A percentile compares a stretch with the other conserved stretches of the same genome.
phyloP scores from a whole-genome alignment of 1,284 basidiomycete species.

The Phlebopus sp. region DNA sequence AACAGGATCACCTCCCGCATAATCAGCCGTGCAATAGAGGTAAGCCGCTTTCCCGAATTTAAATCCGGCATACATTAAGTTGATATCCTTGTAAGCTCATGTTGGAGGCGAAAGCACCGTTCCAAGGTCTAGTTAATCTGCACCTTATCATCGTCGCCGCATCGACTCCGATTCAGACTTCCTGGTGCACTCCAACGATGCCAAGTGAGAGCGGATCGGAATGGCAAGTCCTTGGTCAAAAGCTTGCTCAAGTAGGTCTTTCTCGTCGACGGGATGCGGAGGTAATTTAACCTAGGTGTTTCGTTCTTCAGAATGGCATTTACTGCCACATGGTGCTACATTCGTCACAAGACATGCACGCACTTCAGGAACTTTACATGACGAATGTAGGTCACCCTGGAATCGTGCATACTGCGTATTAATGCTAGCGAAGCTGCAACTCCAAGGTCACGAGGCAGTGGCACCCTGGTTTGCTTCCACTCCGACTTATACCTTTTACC shows the following conservation, averaged over 20 bases:
- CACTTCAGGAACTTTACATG: conserved; percentile 49
- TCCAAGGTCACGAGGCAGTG: conserved; percentile 37
- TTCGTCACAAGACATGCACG: conserved; percentile 40
- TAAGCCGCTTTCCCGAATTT: conserved; percentile 22
- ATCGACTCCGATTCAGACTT: conserved; percentile 40
- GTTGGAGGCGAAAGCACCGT: conserved; percentile 31
- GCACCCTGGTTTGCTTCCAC: conserved; percentile 39
- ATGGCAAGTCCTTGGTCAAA: conserved; percentile 43
- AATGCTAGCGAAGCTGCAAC: conserved; percentile 36
- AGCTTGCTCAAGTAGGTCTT: conserved; percentile 44
- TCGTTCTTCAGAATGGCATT: conserved; percentile 44
- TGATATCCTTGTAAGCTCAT: conserved; percentile 19
- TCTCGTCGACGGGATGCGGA: conserved; percentile 6
- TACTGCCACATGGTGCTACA: conserved; percentile 58
- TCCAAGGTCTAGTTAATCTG: conserved; percentile 37
- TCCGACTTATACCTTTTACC: conserved; percentile 33
- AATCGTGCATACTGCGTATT: conserved; percentile 8
- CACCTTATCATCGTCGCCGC: conserved; percentile 59
- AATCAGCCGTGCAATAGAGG: conserved; percentile 45
- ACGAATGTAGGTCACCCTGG: conserved; percentile 44
- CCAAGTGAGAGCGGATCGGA: conserved; percentile 29
- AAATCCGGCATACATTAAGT: background rate
- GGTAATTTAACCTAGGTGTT: conserved; percentile 15
- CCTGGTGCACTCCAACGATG: conserved; percentile 25
- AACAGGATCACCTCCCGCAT: conserved; percentile 44